Conservation (phyloP, 2,329 filamentous ascomycete genomes). For the Penicillium sp. region DNA sequence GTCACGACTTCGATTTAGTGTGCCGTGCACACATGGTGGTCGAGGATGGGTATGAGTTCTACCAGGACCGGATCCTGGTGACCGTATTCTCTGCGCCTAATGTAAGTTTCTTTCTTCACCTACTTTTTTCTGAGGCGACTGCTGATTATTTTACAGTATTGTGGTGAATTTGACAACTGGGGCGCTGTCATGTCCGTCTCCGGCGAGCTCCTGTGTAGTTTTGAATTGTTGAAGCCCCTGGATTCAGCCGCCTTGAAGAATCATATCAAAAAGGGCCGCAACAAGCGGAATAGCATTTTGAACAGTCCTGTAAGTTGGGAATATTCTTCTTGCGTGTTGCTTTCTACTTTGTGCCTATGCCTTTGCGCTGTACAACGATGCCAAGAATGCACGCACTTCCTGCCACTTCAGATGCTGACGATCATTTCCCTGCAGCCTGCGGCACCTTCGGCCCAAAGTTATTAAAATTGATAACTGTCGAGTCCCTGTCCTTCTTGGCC, state of each 20-base stretch:
- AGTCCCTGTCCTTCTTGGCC: slow-evolving; percentile 5
- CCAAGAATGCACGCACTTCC: slow-evolving; percentile 11
- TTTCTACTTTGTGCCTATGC: slow-evolving; percentile 18
- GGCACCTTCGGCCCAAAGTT: slow-evolving; percentile 43
- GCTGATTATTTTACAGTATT: slow-evolving; percentile 62
- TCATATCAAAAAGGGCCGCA: slow-evolving; percentile 96
- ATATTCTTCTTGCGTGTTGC: slow-evolving; percentile 14
- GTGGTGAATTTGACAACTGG: slow-evolving; percentile 98
- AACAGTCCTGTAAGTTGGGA: slow-evolving; percentile 79
- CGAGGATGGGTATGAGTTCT: slow-evolving; percentile 98
- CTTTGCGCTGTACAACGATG: slow-evolving; percentile 19
- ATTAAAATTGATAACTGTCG: slow-evolving; percentile 24
- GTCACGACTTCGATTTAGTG: slow-evolving; percentile 94
- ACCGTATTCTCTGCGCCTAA: slow-evolving; percentile 98
- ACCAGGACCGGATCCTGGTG: slow-evolving; percentile 87
- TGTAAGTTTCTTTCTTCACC: slow-evolving; percentile 52
- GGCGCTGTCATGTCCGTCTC: slow-evolving; percentile 98
- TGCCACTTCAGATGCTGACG: slow-evolving; percentile 14
- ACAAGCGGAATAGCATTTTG: slow-evolving; percentile 88
- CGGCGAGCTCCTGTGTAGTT: slow-evolving; percentile 86
- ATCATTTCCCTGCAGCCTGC: slow-evolving; percentile 33
- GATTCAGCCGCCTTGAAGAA: slow-evolving; percentile 95
- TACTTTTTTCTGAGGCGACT: neutral
- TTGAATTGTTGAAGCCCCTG: slow-evolving; percentile 91
- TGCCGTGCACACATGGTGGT: slow-evolving; percentile 99